These are phyloP conservation scores for Podaxis pistillaris DNA, from an alignment of 768 basidiomycete species.

Conservation along the genomic window DNA sequence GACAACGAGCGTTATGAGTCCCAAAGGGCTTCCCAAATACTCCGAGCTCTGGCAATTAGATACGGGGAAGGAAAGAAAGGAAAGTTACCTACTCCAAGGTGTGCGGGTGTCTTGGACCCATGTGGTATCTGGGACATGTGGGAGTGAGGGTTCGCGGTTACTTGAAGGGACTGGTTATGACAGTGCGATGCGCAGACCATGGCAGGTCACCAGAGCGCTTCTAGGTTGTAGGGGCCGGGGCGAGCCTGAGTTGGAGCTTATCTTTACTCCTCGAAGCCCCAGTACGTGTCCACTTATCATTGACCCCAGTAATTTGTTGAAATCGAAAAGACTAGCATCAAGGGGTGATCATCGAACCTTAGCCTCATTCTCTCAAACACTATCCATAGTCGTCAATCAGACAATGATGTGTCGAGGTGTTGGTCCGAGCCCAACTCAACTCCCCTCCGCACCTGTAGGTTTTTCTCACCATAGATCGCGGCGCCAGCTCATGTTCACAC, in stretches of 20 bases:
- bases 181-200: neutral
- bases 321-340: no score
- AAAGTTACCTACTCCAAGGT: no score
- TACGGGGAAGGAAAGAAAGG: neutral
- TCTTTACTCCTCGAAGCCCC: neutral
- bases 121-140: neutral
- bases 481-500: neutral
- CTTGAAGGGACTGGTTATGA: neutral
- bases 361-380: neutral
- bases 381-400: neutral
- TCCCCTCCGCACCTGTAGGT: neutral
- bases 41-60: neutral
- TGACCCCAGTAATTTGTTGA: no score
- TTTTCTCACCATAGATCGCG: neutral
- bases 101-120: no score
- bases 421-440: neutral
- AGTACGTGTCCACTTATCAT: neutral
- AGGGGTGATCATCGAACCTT: no score
- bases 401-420: neutral
- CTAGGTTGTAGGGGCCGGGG: neutral
- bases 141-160: neutral
- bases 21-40: neutral
- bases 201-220: neutral
- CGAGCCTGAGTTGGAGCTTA: neutral
- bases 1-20: neutral